phyloP scores from a whole-genome alignment of 2,329 filamentous ascomycete species.

The Calonectria multiphialidica region DNA sequence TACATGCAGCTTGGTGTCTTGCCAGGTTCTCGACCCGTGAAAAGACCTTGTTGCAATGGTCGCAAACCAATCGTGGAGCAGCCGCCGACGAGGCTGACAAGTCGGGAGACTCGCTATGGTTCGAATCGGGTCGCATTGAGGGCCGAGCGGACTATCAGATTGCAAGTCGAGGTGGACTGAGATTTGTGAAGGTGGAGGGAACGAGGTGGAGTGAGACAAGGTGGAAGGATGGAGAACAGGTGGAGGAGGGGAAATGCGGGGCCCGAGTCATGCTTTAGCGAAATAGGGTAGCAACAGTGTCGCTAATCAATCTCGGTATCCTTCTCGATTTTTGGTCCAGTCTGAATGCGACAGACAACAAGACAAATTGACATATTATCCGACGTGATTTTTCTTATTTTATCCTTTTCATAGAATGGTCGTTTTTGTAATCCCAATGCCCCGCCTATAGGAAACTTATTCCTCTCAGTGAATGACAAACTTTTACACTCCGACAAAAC shows the following conservation, averaged over 20 bases:
- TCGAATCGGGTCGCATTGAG: not conserved
- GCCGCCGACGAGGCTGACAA: not conserved
- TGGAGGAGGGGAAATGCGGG: not conserved
- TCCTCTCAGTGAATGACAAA: too few species aligned
- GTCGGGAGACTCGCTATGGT: not conserved
- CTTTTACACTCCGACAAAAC: too few species aligned
- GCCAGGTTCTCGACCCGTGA: slow-evolving; percentile 5
- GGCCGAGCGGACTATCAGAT: not conserved
- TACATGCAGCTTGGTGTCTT: slow-evolving; percentile 3
- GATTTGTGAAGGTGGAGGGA: slow-evolving; percentile 10
- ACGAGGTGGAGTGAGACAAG: not conserved
- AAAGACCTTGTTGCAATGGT: slow-evolving; percentile 7
- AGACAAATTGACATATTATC: too few species aligned
- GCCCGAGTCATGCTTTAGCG: too few species aligned
- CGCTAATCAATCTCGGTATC: too few species aligned
- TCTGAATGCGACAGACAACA: too few species aligned
- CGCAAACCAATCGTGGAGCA: not conserved
- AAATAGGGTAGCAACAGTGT: too few species aligned
- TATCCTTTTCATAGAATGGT: too few species aligned
- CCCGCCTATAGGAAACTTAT: too few species aligned
- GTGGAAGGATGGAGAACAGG: not conserved
- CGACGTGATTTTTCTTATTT: too few species aligned
- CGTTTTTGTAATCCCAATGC: too few species aligned
- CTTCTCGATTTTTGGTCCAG: too few species aligned
- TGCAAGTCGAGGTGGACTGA: not conserved